Evolutionary conservation across 495 filamentous ascomycete genomes (phyloP).

Genomic region (Lepidopterella palustris): DNA sequence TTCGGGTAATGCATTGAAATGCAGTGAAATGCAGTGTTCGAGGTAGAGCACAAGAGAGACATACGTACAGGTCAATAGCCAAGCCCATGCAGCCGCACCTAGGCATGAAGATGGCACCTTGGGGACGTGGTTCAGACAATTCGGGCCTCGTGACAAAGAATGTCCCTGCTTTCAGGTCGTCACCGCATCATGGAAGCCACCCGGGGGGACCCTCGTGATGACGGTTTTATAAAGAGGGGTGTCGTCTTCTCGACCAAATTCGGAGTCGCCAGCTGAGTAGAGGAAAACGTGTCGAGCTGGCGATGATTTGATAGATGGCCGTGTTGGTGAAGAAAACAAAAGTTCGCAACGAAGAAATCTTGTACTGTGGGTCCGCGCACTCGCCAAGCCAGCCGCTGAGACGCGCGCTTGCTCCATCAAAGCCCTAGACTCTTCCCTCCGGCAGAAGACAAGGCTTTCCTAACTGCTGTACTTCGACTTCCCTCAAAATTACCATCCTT

Average conservation of each 20-base stretch:
- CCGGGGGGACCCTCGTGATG: constrained; percentile 76
- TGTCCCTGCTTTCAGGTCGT: constrained; percentile 95
- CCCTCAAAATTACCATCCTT: neutral
- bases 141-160: constrained; percentile 26
- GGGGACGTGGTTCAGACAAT: neutral
- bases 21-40: neutral
- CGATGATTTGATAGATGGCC: constrained; percentile 95
- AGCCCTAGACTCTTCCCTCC: constrained; percentile 3
- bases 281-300: constrained; percentile 50
- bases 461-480: neutral
- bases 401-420: constrained; percentile 13
- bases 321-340: constrained; percentile 51
- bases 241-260: constrained; percentile 75
- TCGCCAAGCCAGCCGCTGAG: constrained; percentile 4
- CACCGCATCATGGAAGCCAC: constrained; percentile 91
- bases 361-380: neutral
- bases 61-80: constrained; percentile 12
- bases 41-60: neutral
- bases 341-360: constrained; percentile 21
- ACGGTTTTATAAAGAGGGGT: constrained; percentile 96
- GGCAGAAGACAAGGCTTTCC: constrained; percentile 7
- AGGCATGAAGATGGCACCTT: too few species aligned
- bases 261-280: constrained; percentile 78
- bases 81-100: neutral
- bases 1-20: constrained; percentile 12